Conservation (phyloP, 495 filamentous ascomycete genomes). For the Podospora australis region DNA sequence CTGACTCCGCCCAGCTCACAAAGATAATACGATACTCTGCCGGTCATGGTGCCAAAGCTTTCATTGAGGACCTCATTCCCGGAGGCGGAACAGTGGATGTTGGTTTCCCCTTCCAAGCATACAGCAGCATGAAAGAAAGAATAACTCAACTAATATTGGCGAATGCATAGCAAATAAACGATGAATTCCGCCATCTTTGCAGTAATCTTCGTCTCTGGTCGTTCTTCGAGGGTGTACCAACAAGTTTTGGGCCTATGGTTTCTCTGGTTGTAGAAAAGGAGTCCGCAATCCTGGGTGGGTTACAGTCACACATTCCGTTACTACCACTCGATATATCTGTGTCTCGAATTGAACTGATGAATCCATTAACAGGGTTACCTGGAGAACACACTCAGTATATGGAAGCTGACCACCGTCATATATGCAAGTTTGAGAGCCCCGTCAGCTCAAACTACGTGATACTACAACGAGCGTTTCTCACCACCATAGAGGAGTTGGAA, state of each 20-base stretch:
- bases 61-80: constrained; percentile 33
- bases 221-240: constrained; percentile 42
- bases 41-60: constrained; percentile 25
- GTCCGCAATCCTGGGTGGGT: constrained; percentile 29
- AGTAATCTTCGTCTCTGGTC: constrained; percentile 31
- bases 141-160: no score
- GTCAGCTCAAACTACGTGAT: constrained; percentile 18
- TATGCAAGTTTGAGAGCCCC: constrained; percentile 19
- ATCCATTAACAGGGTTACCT: constrained; percentile 24
- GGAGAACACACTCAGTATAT: constrained; percentile 32
- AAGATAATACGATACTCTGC: constrained; percentile 7
- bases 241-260: constrained; percentile 30
- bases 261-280: constrained; percentile 40
- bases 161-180: constrained; percentile 32
- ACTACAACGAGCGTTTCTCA: constrained; percentile 10
- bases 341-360: no score
- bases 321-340: no score
- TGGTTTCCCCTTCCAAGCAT: not conserved
- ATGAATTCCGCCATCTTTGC: constrained; percentile 37
- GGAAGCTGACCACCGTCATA: constrained; percentile 36
- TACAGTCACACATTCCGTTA: not conserved
- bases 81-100: constrained; percentile 20
- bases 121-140: no score
- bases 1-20: constrained; percentile 9
- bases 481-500: constrained; percentile 13